Evolutionary conservation across 139 green algal species (phyloP), one percentile per base, ranked within the genome.

Genomic region (Chlamydomonas urium): DNA sequence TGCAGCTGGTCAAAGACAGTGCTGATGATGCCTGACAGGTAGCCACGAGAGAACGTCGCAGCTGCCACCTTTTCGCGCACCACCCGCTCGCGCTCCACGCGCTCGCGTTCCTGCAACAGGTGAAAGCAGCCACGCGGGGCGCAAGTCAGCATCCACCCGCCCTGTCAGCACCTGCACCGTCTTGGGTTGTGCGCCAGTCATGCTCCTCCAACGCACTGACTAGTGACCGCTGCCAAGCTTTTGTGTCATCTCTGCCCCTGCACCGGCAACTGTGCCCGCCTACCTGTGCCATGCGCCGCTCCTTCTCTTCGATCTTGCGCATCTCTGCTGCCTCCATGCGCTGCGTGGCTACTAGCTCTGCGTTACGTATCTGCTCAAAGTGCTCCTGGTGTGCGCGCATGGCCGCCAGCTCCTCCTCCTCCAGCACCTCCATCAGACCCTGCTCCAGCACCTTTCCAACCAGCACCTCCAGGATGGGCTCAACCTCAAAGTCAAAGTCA

Each of bases 401-500:
- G 29, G 84, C 86, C 6, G 86, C 88, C 14, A 95, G 82, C 81
- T 96, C 91, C 81, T 94, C 88, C 81, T 96, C 91, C 74, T 96
- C 87, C 78, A 93, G 77, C 57, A 96, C 90, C 84, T 96, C 91
- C 85, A 93, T 92, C 26, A 94, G 77, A 17, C 87, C 84, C 77
- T 96, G 91, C 85, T 96, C 91, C 76, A 96, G 82, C 31, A 86
- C 85, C 82, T 95, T 95, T 75, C 90, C 90, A 37, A 96, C 88
- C 60, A 96, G 76, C 66, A 93, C 88, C 83, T 93, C 89, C 65
- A 96, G 80, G 28, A 94, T 84, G 26, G 90, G 90, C 86, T 96
- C 89, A n/a, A 94, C 60, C 83, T 96, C 90, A 69, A 89, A 88
- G 75, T 96, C 86, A 83, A 96, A 96, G 86, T 96, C 86, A 82